These are phyloP conservation scores for Xylariaceae sp. DNA, from an alignment of 2,329 filamentous ascomycete genomes.

Conservation along the genomic window DNA sequence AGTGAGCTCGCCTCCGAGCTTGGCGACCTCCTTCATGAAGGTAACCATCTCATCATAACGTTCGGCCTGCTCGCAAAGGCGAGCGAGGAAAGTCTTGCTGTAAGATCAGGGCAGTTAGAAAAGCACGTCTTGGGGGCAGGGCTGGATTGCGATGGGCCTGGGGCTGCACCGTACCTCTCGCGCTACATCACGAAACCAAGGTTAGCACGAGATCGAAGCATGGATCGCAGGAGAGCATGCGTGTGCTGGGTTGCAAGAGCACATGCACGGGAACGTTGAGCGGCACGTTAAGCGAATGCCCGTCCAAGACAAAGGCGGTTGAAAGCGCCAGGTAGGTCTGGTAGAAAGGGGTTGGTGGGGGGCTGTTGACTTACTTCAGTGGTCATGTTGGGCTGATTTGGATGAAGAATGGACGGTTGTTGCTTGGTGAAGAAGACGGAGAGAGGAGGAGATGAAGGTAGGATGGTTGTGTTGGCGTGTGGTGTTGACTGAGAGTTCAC, in stretches of 20 bases:
- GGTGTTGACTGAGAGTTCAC: constrained; percentile 12
- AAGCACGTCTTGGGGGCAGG: background rate
- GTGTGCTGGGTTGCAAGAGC: background rate
- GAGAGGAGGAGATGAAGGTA: constrained; percentile 1
- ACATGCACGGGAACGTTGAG: constrained; percentile 7
- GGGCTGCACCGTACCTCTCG: constrained; percentile 56
- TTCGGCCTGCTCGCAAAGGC: constrained; percentile 99
- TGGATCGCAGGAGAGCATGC: constrained; percentile 22
- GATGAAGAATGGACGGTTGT: constrained; percentile 13
- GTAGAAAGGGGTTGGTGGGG: constrained; percentile 19
- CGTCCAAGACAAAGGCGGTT: constrained; percentile 8
- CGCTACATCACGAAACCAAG: constrained; percentile 45
- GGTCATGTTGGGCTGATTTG: constrained; percentile 29
- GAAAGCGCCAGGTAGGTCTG: constrained; percentile 18
- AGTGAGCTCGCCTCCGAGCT: constrained; percentile 71
- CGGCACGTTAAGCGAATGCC: background rate
- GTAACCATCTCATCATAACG: constrained; percentile 99
- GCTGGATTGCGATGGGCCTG: constrained; percentile 11
- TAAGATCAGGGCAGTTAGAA: constrained; percentile 25
- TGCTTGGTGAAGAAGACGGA: constrained; percentile 7
- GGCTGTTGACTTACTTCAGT: constrained; percentile 29
- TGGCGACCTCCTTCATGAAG: constrained; percentile 99
- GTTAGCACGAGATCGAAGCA: constrained; percentile 25
- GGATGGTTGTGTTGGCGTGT: background rate
- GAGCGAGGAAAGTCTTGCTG: constrained; percentile 99